phyloP scores from a whole-genome alignment of 2,329 filamentous ascomycete genomes.

The Penicillium sp. region DNA sequence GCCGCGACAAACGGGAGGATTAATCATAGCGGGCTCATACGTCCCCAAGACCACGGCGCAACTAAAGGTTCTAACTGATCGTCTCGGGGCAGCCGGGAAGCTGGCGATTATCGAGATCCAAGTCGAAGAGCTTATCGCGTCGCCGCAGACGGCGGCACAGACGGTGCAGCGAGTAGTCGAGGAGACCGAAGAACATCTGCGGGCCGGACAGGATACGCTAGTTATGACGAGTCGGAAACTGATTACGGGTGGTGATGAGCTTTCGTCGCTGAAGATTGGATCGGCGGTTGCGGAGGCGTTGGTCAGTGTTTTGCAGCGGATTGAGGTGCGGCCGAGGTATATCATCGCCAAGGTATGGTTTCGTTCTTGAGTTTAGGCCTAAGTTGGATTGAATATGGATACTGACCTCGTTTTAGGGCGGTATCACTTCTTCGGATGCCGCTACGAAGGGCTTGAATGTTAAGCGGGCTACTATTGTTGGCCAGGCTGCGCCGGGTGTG shows the following conservation, averaged over 20 bases:
- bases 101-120: conserved; percentile 50
- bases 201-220: conserved; percentile 52
- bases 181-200: conserved; percentile 43
- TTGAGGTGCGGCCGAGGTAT: conserved; percentile 54
- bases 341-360: conserved; percentile 52
- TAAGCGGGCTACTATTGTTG: conserved; percentile 54
- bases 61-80: conserved; percentile 44
- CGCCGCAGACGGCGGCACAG: conserved; percentile 24
- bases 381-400: neutral
- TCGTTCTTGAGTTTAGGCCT: neutral
- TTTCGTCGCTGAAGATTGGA: conserved; percentile 56
- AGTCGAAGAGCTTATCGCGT: conserved; percentile 49
- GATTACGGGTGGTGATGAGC: conserved; percentile 50
- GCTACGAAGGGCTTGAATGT: conserved; percentile 57
- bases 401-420: conserved; percentile 40
- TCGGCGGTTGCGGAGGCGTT: conserved; percentile 52
- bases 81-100: conserved; percentile 34
- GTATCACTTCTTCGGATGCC: conserved; percentile 60
- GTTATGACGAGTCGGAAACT: conserved; percentile 60
- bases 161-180: conserved; percentile 26
- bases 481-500: conserved; percentile 58
- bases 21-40: conserved; percentile 58
- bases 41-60: conserved; percentile 61
- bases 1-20: conserved; percentile 42
- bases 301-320: conserved; percentile 49